phyloP scores from a whole-genome alignment of 139 green algal species.

The Chlamydomonas urium region DNA sequence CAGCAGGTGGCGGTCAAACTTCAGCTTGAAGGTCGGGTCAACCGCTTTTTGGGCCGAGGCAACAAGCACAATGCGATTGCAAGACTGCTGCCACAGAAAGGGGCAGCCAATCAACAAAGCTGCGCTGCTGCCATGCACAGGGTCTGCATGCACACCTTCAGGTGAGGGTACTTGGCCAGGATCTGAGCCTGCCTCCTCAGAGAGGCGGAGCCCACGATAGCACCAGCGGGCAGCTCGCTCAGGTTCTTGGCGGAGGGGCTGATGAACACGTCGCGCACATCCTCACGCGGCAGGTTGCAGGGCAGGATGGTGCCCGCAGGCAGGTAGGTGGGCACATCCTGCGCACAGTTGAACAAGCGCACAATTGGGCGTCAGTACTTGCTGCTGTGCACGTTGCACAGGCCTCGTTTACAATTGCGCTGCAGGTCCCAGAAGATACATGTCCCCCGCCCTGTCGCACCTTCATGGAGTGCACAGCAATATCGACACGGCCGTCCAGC shows the following conservation, averaged over 20 bases:
- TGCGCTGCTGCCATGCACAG: no score
- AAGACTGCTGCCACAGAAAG: no score
- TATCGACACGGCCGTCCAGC: constrained; percentile 90
- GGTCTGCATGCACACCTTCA: constrained; percentile 69
- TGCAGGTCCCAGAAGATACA: not conserved
- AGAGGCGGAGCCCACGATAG: constrained; percentile 85
- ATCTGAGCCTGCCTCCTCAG: constrained; percentile 94
- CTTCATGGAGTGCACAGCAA: constrained; percentile 99
- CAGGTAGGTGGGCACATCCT: constrained; percentile 98
- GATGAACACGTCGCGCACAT: constrained; percentile 98
- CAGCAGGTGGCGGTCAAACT: no score
- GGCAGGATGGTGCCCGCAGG: constrained; percentile 90
- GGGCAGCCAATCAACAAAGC: no score
- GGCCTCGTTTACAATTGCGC: not conserved
- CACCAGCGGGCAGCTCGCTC: constrained; percentile 82
- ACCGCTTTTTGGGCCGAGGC: no score
- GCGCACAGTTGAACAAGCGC: no score
- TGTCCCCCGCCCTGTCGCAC: no score
- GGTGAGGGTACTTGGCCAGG: constrained; percentile 88
- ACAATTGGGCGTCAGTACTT: not conserved
- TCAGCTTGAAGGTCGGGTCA: no score
- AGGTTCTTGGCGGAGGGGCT: constrained; percentile 70
- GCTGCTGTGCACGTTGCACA: no score
- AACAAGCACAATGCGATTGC: no score
- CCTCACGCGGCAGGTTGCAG: constrained; percentile 96